Evolutionary conservation across 2,329 filamentous ascomycete species (phyloP), one percentile per base, ranked within the genome.

Genomic region (Alternaria triticina): DNA sequence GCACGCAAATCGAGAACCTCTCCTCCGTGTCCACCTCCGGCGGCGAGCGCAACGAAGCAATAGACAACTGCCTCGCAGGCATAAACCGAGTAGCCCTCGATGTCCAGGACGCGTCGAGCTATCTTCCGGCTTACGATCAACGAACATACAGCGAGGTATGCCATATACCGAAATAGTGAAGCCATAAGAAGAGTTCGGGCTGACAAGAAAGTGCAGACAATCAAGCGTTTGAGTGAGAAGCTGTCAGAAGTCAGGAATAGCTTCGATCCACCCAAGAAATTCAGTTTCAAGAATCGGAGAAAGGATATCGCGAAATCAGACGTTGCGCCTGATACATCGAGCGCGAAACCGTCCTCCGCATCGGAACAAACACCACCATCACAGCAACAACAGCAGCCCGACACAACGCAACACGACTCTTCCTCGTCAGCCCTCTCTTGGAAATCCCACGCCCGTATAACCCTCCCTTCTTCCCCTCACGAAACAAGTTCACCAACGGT

Each of bases 41-140:
- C 50, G 91, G 91, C 64, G 93, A 96, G 79, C 90, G 93, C 46
- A 88, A 91, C 66, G 90, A 95, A 77, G 92, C 92, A 55, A 89
- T 91, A 50, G 94, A 97, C 70, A 88, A 92, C 73, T 91, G 94
- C 69, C 86, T 97, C 13, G 89, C 91, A 15, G 88, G 89, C 65
- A 96, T 98, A 72, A 90, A 92, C 28, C 88, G 89, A 61, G 86
- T 98, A 15, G 94, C 93, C 1, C 91, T 91, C 67, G 90, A 96
- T 72, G 92, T 97, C 43, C 90, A 92, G 69, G 94, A 97, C 80
- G 91, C 92, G 1, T 88, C 91, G 2, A 89, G 90, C 59, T 93
- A 90, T 70, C 88, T 97, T 15, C 94, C 96, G 3, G 89, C 93
- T 8, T 96, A 97, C 77, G 96, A 98, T 74, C 93, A 96, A 78